Conservation (phyloP, 352 stramenopile species). For the Thalassiosira hispida region DNA sequence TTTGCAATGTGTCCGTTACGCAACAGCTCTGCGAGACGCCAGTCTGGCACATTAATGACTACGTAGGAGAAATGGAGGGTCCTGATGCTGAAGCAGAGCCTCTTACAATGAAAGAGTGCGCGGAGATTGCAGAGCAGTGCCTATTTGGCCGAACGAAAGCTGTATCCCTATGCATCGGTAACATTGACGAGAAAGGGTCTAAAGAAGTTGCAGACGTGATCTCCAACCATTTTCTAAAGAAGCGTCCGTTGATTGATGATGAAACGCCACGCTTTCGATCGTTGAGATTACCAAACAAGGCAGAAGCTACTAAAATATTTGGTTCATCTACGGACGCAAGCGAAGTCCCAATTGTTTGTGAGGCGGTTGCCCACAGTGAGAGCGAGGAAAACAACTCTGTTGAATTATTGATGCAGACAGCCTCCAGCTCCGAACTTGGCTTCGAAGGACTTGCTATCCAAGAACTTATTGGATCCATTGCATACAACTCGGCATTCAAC, state of each 20-base stretch:
- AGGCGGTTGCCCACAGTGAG: conserved; percentile 69
- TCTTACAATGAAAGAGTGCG: conserved; percentile 83
- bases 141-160: conserved; percentile 63
- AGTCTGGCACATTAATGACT: conserved; percentile 81
- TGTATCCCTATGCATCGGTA: conserved; percentile 79
- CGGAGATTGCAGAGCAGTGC: conserved; percentile 63
- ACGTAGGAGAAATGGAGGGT: conserved; percentile 78
- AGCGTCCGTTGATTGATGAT: conserved; percentile 57
- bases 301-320: conserved; percentile 77
- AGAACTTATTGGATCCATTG: conserved; percentile 79
- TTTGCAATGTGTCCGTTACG: neutral
- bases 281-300: conserved; percentile 73
- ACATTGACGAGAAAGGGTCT: conserved; percentile 77
- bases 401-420: conserved; percentile 77
- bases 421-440: conserved; percentile 64
- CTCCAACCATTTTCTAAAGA: conserved; percentile 61
- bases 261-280: conserved; percentile 74
- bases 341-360: conserved; percentile 69
- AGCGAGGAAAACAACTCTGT: conserved; percentile 82
- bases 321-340: conserved; percentile 24
- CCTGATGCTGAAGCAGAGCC: conserved; percentile 62
- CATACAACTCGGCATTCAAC: conserved; percentile 83
- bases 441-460: conserved; percentile 79
- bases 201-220: conserved; percentile 66
- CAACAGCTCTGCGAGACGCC: conserved; percentile 43